Evolutionary conservation across 768 basidiomycete genomes (phyloP).

Genomic region (Mycena crocata): DNA sequence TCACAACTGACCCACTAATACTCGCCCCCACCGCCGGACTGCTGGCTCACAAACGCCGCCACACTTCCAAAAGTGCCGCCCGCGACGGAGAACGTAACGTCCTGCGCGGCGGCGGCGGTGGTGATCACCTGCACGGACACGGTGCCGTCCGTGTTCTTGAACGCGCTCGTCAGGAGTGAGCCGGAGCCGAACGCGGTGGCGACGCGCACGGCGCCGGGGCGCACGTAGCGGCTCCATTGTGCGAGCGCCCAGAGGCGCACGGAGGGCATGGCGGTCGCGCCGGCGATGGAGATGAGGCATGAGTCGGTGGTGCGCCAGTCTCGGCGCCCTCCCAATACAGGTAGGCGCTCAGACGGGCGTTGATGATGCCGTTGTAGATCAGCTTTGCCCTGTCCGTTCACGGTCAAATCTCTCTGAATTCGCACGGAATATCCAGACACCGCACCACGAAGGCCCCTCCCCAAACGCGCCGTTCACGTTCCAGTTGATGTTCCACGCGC

Average conservation of each 20-base stretch:
- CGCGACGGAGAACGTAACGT: slow-evolving; percentile 11
- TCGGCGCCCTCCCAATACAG: slow-evolving; percentile 30
- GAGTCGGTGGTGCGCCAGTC: slow-evolving; percentile 21
- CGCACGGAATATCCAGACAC: too few species aligned
- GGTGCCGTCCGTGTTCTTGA: slow-evolving; percentile 26
- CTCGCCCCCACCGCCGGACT: slow-evolving; percentile 22
- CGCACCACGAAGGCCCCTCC: slow-evolving; percentile 27
- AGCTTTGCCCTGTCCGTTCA: slow-evolving; percentile 28
- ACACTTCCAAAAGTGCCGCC: slow-evolving; percentile 19
- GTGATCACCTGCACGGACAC: slow-evolving; percentile 26
- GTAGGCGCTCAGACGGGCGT: slow-evolving; percentile 23
- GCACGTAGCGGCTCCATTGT: slow-evolving; percentile 27
- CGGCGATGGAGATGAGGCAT: slow-evolving; percentile 6
- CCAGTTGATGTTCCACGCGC: slow-evolving; percentile 27
- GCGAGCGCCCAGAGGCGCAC: slow-evolving; percentile 26
- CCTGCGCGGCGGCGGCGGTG: slow-evolving; percentile 17
- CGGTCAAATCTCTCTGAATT: too few species aligned
- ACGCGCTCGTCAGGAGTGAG: slow-evolving; percentile 21
- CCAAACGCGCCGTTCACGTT: slow-evolving; percentile 14
- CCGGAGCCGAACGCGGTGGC: slow-evolving; percentile 20
- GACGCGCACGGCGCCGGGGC: slow-evolving; percentile 21
- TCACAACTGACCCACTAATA: slow-evolving; percentile 17
- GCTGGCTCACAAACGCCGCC: slow-evolving; percentile 18
- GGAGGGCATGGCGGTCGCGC: slow-evolving; percentile 19
- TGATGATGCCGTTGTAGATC: slow-evolving; percentile 30